A percentile compares a stretch with the other conserved stretches of the same genome.
Evolutionary conservation across 805 yeast genomes (phyloP).

Genomic region (Metschnikowia borealis): DNA sequence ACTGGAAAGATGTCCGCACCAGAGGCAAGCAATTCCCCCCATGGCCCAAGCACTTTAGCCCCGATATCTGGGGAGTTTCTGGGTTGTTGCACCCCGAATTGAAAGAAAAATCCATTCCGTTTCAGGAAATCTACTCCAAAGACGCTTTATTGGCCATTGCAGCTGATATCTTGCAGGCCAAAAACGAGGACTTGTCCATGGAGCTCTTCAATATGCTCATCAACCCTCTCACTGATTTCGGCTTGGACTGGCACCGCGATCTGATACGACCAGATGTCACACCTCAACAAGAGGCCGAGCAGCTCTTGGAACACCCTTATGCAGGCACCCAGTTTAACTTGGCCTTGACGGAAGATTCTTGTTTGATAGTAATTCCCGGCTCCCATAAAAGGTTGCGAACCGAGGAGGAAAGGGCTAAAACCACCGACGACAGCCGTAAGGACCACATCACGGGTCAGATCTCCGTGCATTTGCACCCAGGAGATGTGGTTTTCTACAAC

Average conservation of each 20-base stretch:
- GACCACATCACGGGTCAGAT: constrained; percentile 38
- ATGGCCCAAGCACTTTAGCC: constrained; percentile 49
- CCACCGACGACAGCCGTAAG: constrained; percentile 30
- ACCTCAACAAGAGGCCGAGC: constrained; percentile 41
- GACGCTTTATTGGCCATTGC: constrained; percentile 38
- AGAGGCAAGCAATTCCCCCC: constrained; percentile 54
- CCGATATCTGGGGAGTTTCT: constrained; percentile 52
- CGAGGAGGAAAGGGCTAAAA: constrained; percentile 39
- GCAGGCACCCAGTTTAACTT: constrained; percentile 51
- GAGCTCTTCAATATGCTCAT: constrained; percentile 51
- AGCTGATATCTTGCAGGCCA: constrained; percentile 41
- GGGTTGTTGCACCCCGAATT: constrained; percentile 47
- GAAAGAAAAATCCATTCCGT: constrained; percentile 31
- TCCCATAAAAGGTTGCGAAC: constrained; percentile 46
- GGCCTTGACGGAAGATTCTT: constrained; percentile 44
- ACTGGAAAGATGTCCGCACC: constrained; percentile 48
- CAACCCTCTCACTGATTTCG: constrained; percentile 50
- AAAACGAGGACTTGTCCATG: constrained; percentile 35
- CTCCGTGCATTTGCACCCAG: constrained; percentile 41
- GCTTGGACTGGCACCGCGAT: constrained; percentile 53
- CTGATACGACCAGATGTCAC: constrained; percentile 45
- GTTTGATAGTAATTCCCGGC: constrained; percentile 47
- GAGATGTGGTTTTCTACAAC: constrained; percentile 49
- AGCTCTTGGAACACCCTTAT: constrained; percentile 35
- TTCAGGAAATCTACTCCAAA: constrained; percentile 39